These are phyloP conservation scores for Populus hybrid DNA, from an alignment of 441 rosid species.

Conservation along the genomic window DNA sequence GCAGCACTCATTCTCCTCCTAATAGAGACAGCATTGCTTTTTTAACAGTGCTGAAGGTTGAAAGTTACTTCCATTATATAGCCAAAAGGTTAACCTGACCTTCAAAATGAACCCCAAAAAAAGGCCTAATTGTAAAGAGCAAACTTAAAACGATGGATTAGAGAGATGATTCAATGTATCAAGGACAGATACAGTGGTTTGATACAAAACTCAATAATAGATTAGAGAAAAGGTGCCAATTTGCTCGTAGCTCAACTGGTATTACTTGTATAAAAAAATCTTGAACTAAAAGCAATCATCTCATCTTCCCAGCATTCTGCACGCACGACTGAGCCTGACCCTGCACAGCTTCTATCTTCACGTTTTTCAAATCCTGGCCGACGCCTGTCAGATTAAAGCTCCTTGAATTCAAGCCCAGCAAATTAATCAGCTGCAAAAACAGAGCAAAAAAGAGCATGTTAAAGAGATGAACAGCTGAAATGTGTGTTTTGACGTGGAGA, in stretches of 20 bases:
- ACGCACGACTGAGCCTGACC: background rate
- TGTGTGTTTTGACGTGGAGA: background rate
- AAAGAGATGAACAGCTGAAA: background rate
- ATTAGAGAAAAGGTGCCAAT: background rate
- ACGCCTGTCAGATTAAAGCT: background rate
- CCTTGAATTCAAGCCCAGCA: constrained; percentile 10
- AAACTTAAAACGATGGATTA: background rate
- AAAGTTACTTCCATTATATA: background rate
- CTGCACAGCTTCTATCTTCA: background rate
- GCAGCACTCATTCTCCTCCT: background rate
- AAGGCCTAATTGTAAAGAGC: background rate
- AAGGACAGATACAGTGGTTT: background rate
- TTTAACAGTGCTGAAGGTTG: background rate
- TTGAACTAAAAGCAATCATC: background rate
- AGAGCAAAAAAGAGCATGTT: background rate
- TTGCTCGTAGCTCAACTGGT: background rate
- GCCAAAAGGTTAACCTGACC: background rate
- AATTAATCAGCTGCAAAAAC: constrained; percentile 8
- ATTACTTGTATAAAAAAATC: no score
- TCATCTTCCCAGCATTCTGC: background rate
- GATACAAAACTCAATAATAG: background rate
- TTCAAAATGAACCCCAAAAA: no score
- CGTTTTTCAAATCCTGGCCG: constrained; percentile 1
- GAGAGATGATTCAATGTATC: background rate
- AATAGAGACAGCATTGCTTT: background rate